Base-by-base conservation (phyloP, 352 stramenopile genomes). In the Phytophthora syringae region DNA sequence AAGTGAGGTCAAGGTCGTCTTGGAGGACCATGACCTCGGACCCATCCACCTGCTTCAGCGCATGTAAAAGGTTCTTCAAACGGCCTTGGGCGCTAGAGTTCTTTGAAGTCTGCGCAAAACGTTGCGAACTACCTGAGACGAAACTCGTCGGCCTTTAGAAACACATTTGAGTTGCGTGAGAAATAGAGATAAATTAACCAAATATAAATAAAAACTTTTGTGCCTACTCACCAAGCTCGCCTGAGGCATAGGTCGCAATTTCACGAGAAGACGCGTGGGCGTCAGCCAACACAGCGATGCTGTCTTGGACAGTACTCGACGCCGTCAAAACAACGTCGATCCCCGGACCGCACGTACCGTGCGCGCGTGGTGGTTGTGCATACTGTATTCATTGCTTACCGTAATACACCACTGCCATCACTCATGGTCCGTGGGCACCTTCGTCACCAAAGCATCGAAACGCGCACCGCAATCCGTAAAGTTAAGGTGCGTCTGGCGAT, bases 1-100 rank as follows among this genome's bases (percentile, higher is more conserved):
- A 43, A 5, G 45, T 64, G 2, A 57, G 52, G 12, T 64, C 47
- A 7, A 57, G 27, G 10, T 57, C 24, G 12, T 64, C 45, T 37
- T 64, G 56, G 24, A 52, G 40, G 24, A 64, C 2, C 1, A 64
- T 7, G 11, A 57, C 56, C 21, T 65, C 48, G 9, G 13, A 48
- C 2, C 22, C 37, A 20, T 58, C 27, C 2, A 58, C 20, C 20
- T 58, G 57, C 21, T 45, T 27, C 7, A 58, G 20, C 2, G n/a
- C 6, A 25, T 65, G 47, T 3, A 65, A 47, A 5, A 65, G 10
- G 4, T 52, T 34, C 20, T 65, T 52, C 0, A 53, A 12, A 11
- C 37, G 48, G 6, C 39, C 48, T 40, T 58, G 30, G 16, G 48
- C 32, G 22, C 24, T 45, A n/a, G 37, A 47, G 5, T 20, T 21